These are phyloP conservation scores for Chrysoporthe deuterocubensis DNA, from an alignment of 2,329 filamentous ascomycete species.

Conservation along the genomic window DNA sequence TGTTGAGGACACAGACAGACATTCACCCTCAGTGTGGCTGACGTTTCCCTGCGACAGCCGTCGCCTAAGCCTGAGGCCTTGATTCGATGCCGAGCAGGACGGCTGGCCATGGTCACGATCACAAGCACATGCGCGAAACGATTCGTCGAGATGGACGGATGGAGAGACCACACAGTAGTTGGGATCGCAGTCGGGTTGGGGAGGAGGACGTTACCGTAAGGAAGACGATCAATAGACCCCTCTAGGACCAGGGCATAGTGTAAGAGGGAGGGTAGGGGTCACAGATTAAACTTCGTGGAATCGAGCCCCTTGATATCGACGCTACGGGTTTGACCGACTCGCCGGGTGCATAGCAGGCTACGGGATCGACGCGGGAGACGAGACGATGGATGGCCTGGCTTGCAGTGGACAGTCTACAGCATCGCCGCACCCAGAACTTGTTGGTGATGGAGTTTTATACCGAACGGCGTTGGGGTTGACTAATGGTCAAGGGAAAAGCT, in stretches of 20 bases:
- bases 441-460: slow-evolving; percentile 1
- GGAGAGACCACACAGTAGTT: not conserved
- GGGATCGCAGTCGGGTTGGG: too few species aligned
- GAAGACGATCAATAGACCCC: not conserved
- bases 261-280: not conserved
- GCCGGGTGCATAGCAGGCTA: too few species aligned
- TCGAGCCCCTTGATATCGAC: slow-evolving; percentile 8
- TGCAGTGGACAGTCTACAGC: not conserved
- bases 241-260: not conserved
- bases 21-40: slow-evolving; percentile 3
- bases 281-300: not conserved
- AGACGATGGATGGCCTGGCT: not conserved
- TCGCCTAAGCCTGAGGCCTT: not conserved
- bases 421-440: not conserved
- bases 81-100: not conserved
- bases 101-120: not conserved
- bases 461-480: slow-evolving; percentile 9
- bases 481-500: not conserved
- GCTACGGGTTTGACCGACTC: not conserved
- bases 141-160: not conserved
- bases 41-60: slow-evolving; percentile 14
- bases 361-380: not conserved
- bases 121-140: not conserved
- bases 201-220: not conserved
- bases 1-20: slow-evolving; percentile 34